These are phyloP conservation scores for Saturnispora saitoi DNA, from an alignment of 805 yeast species.

Conservation along the genomic window DNA sequence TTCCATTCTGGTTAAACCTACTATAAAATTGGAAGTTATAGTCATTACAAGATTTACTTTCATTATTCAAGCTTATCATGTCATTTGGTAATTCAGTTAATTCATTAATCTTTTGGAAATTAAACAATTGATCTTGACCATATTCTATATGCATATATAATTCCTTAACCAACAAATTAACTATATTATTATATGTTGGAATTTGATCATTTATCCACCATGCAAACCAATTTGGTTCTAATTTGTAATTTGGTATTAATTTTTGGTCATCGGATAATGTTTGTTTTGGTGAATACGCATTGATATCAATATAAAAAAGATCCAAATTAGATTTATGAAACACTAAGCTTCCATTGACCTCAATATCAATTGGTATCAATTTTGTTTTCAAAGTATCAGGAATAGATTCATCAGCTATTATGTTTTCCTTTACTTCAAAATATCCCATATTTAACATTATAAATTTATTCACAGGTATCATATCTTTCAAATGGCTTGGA, in stretches of 20 bases:
- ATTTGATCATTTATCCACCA: slow-evolving; percentile 28
- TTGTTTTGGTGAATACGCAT: slow-evolving; percentile 21
- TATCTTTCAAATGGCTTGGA: slow-evolving; percentile 47
- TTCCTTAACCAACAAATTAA: slow-evolving; percentile 38
- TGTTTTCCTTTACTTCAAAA: slow-evolving; percentile 23
- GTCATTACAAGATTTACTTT: neutral
- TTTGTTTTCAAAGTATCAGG: neutral
- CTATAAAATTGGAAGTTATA: slow-evolving; percentile 26
- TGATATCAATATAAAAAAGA: slow-evolving; percentile 30
- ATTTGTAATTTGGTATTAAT: neutral
- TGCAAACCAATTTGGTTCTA: slow-evolving; percentile 21
- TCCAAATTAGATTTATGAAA: slow-evolving; percentile 44
- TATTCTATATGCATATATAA: slow-evolving; percentile 38
- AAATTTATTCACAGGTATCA: slow-evolving; percentile 45
- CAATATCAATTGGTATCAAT: slow-evolving; percentile 29
- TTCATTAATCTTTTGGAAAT: neutral
- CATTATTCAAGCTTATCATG: neutral
- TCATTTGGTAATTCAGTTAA: neutral
- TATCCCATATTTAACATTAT: slow-evolving; percentile 44
- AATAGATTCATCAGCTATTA: neutral
- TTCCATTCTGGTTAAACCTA: slow-evolving; percentile 17
- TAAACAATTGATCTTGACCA: slow-evolving; percentile 8
- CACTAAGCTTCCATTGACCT: slow-evolving; percentile 50
- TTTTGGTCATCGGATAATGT: neutral
- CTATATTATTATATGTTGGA: slow-evolving; percentile 29